Conservation (phyloP, 2,329 filamentous ascomycete genomes). For the Cladosporium sp. region DNA sequence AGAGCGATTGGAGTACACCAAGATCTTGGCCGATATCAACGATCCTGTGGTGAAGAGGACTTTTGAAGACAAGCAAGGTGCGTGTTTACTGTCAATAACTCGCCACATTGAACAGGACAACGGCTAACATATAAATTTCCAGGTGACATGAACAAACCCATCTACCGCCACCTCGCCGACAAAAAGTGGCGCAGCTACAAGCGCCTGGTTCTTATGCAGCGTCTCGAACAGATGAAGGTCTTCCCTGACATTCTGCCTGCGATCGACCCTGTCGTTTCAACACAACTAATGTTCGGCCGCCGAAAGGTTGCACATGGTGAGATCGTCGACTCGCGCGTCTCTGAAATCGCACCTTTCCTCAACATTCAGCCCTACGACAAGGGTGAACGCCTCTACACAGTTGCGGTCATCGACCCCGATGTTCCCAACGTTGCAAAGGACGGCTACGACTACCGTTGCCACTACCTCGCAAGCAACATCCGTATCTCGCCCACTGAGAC, state of each 20-base stretch:
- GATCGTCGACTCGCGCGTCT: conserved; percentile 69
- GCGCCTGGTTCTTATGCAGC: conserved; percentile 73
- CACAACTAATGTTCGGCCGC: conserved; percentile 71
- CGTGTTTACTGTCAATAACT: conserved; percentile 24
- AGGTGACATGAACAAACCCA: conserved; percentile 95
- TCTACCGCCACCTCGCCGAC: conserved; percentile 87
- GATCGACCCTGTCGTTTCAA: conserved; percentile 72
- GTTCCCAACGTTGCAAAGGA: conserved; percentile 76
- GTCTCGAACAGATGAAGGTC: conserved; percentile 80
- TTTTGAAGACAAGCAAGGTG: conserved; percentile 89
- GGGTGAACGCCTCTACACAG: conserved; percentile 74
- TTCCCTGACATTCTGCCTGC: conserved; percentile 82
- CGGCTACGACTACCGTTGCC: conserved; percentile 73
- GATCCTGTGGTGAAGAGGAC: conserved; percentile 89
- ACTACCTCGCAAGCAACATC: conserved; percentile 78
- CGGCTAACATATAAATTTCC: conserved; percentile 1
- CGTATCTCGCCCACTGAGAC: conserved; percentile 58
- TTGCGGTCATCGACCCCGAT: conserved; percentile 85
- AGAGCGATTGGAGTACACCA: conserved; percentile 69
- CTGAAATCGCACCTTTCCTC: conserved; percentile 69
- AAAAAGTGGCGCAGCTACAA: conserved; percentile 83
- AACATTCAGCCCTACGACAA: conserved; percentile 80
- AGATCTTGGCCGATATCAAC: conserved; percentile 90
- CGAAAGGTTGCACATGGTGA: conserved; percentile 70
- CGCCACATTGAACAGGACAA: not conserved